Evolutionary conservation across 805 yeast genomes (phyloP).

Genomic region (Candida sithepensis): DNA sequence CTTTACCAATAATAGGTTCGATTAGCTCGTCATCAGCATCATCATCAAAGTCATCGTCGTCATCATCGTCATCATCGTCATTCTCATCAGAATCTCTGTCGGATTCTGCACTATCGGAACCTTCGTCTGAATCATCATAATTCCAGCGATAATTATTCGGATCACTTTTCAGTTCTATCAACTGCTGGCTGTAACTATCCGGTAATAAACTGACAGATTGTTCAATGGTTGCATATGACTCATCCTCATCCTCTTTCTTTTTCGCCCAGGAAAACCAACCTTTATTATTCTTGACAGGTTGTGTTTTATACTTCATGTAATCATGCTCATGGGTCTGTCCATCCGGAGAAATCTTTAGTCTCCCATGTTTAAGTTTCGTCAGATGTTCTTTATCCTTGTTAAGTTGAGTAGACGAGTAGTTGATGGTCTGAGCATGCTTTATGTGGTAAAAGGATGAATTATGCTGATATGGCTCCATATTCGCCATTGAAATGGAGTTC

Average conservation of each 20-base stretch:
- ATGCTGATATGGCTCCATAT: constrained; percentile 14
- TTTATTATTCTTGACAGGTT: constrained; percentile 25
- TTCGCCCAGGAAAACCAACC: constrained; percentile 32
- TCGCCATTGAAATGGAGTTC: constrained; percentile 21
- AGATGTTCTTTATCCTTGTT: constrained; percentile 23
- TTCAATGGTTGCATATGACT: constrained; percentile 23
- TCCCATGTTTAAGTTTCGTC: constrained; percentile 26
- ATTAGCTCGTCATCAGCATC: constrained; percentile 37
- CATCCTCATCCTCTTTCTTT: constrained; percentile 29
- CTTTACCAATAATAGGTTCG: constrained; percentile 48
- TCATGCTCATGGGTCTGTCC: constrained; percentile 34
- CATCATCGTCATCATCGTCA: constrained; percentile 22
- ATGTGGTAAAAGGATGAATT: constrained; percentile 11
- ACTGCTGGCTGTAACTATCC: constrained; percentile 31
- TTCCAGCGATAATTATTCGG: constrained; percentile 37
- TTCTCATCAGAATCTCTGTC: constrained; percentile 9
- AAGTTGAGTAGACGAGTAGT: constrained; percentile 19
- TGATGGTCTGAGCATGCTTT: constrained; percentile 27
- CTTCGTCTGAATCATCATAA: constrained; percentile 35
- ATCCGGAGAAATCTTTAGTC: constrained; percentile 27
- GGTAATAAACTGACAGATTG: constrained; percentile 34
- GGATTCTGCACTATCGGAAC: constrained; percentile 6
- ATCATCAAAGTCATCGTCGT: constrained; percentile 33
- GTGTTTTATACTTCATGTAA: constrained; percentile 31
- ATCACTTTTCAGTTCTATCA: constrained; percentile 33